Base-by-base conservation (phyloP, 2,329 filamentous ascomycete species). In the Paecilomyces sp. region DNA sequence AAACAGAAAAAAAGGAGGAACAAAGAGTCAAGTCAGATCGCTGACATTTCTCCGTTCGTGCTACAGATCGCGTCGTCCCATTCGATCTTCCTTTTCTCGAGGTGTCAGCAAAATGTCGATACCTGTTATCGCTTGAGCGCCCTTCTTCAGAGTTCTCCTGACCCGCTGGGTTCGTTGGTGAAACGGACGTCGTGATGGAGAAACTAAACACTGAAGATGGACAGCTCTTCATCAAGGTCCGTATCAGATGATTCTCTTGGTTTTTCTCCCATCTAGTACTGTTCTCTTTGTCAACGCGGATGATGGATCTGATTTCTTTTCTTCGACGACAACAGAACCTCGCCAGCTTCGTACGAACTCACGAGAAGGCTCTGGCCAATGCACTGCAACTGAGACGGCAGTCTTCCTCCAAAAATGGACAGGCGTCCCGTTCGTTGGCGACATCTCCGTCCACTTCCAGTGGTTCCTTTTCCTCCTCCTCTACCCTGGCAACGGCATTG, bases 301-400 rank as follows among this genome's bases (percentile, higher is more conserved):
- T 41, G 24, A 33, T 28, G 41, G 34, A 33, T 56, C 28, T 57
- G 6, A 25, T 53, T n/a, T 54, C n/a, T 28, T 56, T 30, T 58
- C 54, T 30, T 58, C 54, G 60, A 30, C 54, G 62, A 22, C 50
- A 8, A 54, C 74, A 97, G 93, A 94, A 96, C 83, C 84, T 99
- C 74, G 92, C 93, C 73, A 88, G 88, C 78, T 97, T 96, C 78
- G 92, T 99, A 77, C 91, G 92, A 64, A 96, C 92, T 59, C 92
- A 99, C 80, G 94, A 99, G 78, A 96, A 96, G 79, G 93, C 92
- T 41, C 85, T 99, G 64, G 94, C 94, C 72, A 97, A 97, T 80
- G 93, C 93, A 68, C 82, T 97, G 63, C 93, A 97, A 76, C 83
- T 95, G 68, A 88, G 88, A 74, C 86, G 90, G 69, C 83, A 85